A percentile compares a stretch with the other conserved stretches of the same genome.
Evolutionary conservation across 1,284 basidiomycete genomes (phyloP).

Genomic region (Ganoderma resinaceum): DNA sequence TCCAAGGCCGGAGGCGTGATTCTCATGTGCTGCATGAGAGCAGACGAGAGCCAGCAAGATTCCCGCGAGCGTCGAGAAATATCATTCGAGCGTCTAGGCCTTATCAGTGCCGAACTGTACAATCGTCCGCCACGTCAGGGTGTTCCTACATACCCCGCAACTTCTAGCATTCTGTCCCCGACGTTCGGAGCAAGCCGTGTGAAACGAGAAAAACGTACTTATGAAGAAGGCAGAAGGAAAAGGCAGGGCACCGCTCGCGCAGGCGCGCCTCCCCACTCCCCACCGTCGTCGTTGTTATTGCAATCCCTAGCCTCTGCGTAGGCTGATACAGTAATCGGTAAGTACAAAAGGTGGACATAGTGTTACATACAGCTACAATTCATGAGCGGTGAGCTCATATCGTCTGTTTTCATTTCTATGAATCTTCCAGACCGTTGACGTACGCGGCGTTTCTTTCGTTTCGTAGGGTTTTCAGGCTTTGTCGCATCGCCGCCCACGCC

Average conservation of each 20-base stretch:
- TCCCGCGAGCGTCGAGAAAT: neutral
- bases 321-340: constrained; percentile 4
- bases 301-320: constrained; percentile 6
- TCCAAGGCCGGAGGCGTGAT: too few relatives aligned
- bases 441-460: neutral
- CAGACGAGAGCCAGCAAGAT: neutral
- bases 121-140: neutral
- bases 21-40: neutral
- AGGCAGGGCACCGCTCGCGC: constrained; percentile 6
- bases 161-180: neutral
- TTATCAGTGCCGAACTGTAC: neutral
- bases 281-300: neutral
- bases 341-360: constrained; percentile 1
- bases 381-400: neutral
- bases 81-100: neutral
- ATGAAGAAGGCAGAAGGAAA: neutral
- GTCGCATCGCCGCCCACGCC: neutral
- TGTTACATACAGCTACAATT: constrained; percentile 1
- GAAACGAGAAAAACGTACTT: neutral
- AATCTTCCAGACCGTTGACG: neutral
- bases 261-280: constrained; percentile 6
- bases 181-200: neutral
- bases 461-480: neutral
- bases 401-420: neutral
- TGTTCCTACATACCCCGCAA: neutral